Conservation (phyloP, 352 stramenopile genomes). For the Phytophthora sp. region DNA sequence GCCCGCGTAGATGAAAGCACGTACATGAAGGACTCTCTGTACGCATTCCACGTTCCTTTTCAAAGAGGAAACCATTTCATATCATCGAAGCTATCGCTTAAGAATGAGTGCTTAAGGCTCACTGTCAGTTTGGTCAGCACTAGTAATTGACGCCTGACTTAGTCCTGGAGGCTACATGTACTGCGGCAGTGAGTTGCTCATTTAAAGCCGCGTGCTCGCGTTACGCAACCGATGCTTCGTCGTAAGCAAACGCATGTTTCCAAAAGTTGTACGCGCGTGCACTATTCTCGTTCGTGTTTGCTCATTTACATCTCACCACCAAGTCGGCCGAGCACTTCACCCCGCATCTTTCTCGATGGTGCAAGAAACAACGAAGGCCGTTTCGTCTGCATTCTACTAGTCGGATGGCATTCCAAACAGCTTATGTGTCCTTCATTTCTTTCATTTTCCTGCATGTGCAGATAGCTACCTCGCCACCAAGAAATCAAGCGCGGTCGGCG, state of each 20-base stretch:
- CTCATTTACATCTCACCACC: conserved; percentile 23
- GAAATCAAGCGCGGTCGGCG: conserved; percentile 55
- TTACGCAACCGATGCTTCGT: no score
- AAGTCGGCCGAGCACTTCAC: background rate
- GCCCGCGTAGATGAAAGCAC: no score
- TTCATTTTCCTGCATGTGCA: conserved; percentile 15
- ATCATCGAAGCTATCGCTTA: no score
- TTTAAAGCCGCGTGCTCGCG: no score
- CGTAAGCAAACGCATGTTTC: background rate
- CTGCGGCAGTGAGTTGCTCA: no score
- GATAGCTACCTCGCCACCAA: conserved; percentile 5
- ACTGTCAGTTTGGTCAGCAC: no score
- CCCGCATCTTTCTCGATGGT: conserved; percentile 1
- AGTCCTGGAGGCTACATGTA: no score
- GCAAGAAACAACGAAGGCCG: background rate
- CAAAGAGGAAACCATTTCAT: no score
- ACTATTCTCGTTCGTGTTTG: conserved; percentile 19
- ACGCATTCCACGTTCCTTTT: no score
- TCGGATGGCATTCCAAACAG: conserved; percentile 4
- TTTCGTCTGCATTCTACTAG: background rate
- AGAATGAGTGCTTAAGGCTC: no score
- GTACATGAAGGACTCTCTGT: no score
- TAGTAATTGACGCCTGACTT: no score
- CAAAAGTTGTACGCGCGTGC: background rate
- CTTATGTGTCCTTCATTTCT: conserved; percentile 17